Evolutionary conservation across 108 stramenopile genomes (phyloP).

Genomic region (Stephanodiscus minutulus): DNA sequence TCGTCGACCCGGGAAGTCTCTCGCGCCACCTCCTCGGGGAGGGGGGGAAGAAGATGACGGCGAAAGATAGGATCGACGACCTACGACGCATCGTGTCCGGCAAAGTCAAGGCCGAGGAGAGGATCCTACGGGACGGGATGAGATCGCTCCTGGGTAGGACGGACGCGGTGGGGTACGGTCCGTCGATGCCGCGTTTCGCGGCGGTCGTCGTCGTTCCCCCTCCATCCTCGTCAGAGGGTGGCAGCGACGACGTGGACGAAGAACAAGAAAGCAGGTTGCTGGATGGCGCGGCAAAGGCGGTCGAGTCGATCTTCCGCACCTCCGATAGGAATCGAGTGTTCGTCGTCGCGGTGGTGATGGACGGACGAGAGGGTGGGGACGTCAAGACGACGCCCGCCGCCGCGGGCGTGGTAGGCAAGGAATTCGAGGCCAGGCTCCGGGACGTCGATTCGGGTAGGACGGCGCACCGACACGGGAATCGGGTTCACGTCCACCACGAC

Average conservation of each 20-base stretch:
- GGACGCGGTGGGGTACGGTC: constrained; percentile 80
- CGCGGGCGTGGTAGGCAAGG: too few relatives aligned
- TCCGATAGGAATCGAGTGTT: constrained; percentile 78
- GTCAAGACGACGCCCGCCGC: neutral
- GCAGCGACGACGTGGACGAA: neutral
- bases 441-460: constrained; percentile 39
- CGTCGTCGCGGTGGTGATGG: constrained; percentile 63
- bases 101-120: constrained; percentile 1
- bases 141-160: constrained; percentile 55
- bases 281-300: constrained; percentile 16
- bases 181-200: constrained; percentile 73
- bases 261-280: neutral
- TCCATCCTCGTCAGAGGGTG: neutral
- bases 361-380: constrained; percentile 36
- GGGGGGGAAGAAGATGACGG: neutral
- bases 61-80: constrained; percentile 21
- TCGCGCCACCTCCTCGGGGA: neutral
- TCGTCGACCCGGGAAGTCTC: neutral
- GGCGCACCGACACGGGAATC: constrained; percentile 29
- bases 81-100: constrained; percentile 5
- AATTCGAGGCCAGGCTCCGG: constrained; percentile 9
- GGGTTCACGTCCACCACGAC: constrained; percentile 25
- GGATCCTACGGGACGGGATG: constrained; percentile 18
- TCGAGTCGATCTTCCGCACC: constrained; percentile 39
- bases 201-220: constrained; percentile 58